Base-by-base conservation (phyloP, 192 early-diverging fungal genomes). In the Entomortierella lignicola region DNA sequence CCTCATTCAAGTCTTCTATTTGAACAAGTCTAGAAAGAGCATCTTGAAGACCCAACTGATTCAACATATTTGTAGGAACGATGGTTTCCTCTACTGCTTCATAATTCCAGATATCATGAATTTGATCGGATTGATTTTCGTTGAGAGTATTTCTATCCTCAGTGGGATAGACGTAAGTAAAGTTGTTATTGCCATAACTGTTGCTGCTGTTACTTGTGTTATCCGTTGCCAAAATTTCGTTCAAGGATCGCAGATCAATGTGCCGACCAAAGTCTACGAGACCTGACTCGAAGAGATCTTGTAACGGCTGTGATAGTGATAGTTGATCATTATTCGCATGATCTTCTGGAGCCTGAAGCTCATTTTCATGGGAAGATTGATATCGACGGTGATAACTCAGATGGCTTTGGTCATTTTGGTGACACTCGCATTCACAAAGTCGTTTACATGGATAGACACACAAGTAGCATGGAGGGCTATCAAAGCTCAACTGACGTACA, bases 251-350 rank as follows among this genome's bases (percentile, higher is more conserved):
- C 3, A 72, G 47, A 59, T 72, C 55, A 32, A 72, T 58, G 26
- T 72, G 62, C 21, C 50, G 70, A 50, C 55, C 58, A 52, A 72
- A 72, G 34, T 72, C 62, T 3, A 72, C 70, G 17, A 72, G 10
- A 3, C 70, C 70, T 2, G 55, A 72, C 21, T 64, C 62, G 15
- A 72, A 59, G 0, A 72, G 48, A 47, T 72, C 55, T n/a, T 72
- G 62, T n/a, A 72, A 31, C 1, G 70, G 62, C 17, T 55, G 70
- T 1, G 70, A 72, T 17, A 72, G 27, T 30, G 42, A 48, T 30
- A 20, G 31, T 8, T 23, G 32, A n/a, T n/a, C n/a, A n/a, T n/a
- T n/a, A n/a, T n/a, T n/a, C n/a, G n/a, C n/a, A n/a, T n/a, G n/a
- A n/a, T n/a, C n/a, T n/a, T n/a, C n/a, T n/a, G n/a, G n/a, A n/a